Evolutionary conservation across 148 eudicot genomes (phyloP).

Genomic region (Rhododendron vialii): DNA sequence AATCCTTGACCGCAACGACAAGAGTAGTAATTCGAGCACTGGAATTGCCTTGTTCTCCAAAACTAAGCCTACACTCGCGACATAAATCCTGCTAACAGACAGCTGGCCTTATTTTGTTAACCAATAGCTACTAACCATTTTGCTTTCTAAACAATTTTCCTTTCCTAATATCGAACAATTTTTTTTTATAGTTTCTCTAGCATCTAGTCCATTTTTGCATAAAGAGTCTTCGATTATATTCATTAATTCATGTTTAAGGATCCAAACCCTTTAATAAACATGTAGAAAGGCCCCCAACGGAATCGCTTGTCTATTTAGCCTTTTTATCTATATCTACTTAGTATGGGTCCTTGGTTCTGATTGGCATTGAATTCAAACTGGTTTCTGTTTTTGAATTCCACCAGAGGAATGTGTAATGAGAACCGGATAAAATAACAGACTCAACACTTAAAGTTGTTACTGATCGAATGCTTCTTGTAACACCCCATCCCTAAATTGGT

Average conservation of each 20-base stretch:
- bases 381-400: neutral
- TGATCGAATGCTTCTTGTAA: neutral
- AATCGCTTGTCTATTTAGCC: neutral
- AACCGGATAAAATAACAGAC: neutral
- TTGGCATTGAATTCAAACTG: neutral
- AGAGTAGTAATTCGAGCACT: neutral
- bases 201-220: neutral
- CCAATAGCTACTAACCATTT: neutral
- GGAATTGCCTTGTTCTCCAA: neutral
- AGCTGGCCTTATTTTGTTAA: neutral
- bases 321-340: neutral
- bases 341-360: neutral
- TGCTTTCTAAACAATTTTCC: neutral
- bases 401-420: neutral
- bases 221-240: neutral
- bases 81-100: neutral
- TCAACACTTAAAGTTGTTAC: neutral
- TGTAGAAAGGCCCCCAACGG: neutral
- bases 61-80: neutral
- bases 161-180: neutral
- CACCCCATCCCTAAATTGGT: neutral
- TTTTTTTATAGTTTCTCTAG: neutral
- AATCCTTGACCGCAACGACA: neutral
- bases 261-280: neutral
- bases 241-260: neutral